Evolutionary conservation across 1,284 basidiomycete species (phyloP).

Genomic region (Ceratobasidium sp.): DNA sequence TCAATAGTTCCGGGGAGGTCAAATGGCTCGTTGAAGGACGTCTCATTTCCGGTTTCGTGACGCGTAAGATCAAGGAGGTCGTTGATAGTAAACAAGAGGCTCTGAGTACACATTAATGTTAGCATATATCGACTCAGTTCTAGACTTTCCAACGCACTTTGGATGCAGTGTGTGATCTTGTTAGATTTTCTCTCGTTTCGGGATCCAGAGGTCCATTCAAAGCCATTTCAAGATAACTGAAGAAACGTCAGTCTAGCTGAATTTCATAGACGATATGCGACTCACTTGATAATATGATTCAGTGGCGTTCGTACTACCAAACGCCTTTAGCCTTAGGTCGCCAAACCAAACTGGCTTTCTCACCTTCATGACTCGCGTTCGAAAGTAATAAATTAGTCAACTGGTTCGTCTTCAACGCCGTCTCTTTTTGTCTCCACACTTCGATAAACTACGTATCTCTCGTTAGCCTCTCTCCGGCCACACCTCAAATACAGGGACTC

Average conservation of each 20-base stretch:
- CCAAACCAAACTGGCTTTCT: slow-evolving; percentile 44
- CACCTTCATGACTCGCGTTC: slow-evolving; percentile 90
- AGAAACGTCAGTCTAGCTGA: not conserved
- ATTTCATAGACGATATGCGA: slow-evolving; percentile 24
- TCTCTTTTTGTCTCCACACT: slow-evolving; percentile 89
- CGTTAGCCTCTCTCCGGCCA: not conserved
- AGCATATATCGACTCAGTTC: not conserved
- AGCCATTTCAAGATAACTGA: slow-evolving; percentile 85
- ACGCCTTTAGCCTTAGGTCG: slow-evolving; percentile 3
- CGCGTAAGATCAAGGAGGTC: slow-evolving; percentile 73
- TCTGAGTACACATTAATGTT: slow-evolving; percentile 19
- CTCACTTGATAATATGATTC: slow-evolving; percentile 79
- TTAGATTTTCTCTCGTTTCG: slow-evolving; percentile 84
- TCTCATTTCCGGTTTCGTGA: slow-evolving; percentile 82
- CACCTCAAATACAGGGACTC: not conserved
- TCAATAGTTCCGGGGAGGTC: slow-evolving; percentile 74
- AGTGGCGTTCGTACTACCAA: slow-evolving; percentile 73
- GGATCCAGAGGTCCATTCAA: slow-evolving; percentile 80
- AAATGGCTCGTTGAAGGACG: slow-evolving; percentile 85
- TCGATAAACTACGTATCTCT: slow-evolving; percentile 72
- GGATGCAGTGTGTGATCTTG: slow-evolving; percentile 82
- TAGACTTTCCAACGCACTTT: too few relatives aligned
- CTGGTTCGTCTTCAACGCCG: slow-evolving; percentile 78
- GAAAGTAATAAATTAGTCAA: slow-evolving; percentile 82
- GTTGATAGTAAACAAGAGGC: slow-evolving; percentile 59